Evolutionary conservation across 78 protist species (phyloP), one percentile per base, ranked within the genome.

Genomic region (Thecamonas trahens): DNA sequence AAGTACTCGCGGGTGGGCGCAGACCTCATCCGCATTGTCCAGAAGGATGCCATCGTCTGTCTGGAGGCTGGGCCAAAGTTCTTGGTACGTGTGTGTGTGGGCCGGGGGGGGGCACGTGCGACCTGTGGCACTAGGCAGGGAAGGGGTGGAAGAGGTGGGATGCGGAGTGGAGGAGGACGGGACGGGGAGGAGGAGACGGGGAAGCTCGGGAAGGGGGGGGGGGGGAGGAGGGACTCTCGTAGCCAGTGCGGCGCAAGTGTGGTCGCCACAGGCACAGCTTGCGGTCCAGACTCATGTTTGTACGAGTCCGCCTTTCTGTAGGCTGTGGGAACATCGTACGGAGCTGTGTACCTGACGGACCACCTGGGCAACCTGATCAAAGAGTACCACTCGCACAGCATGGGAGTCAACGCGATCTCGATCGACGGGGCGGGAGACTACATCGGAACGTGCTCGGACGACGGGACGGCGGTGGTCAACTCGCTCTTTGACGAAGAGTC

Each of bases 401-500:
- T 31, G 32, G 40, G 17, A 14, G 79, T 93, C 9, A 90, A 69
- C 20, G 84, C 59, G 37, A 18, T 93, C 28, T 70, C 66, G 40
- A 61, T 92, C 37, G 95, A 91, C 57, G 54, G 57, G 11, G 24
- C 45, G 4, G 93, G 95, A 40, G 97, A 93, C 39, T 89, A 71
- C 62, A 67, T 93, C 8, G 97, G 89, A 11, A 73, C 83, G 20
- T 91, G 93, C 63, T 82, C 93, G 17, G 71, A 73, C 29, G 97
- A 93, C 53, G 95, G 97, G 42, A 66, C 64, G 60, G 39, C 39
- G 26, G 9, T 2, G 8, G 35, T 50, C 4, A 18, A 4, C 3
- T 3, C 31, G 20, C 26, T 38, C 29, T 0, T 4, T 24, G 39
- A n/a, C 40, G 24, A 3, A 17, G 26, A 17, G 4, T 18, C 28